Base-by-base conservation (phyloP, 2,329 filamentous ascomycete species). In the Penicillium paneum region DNA sequence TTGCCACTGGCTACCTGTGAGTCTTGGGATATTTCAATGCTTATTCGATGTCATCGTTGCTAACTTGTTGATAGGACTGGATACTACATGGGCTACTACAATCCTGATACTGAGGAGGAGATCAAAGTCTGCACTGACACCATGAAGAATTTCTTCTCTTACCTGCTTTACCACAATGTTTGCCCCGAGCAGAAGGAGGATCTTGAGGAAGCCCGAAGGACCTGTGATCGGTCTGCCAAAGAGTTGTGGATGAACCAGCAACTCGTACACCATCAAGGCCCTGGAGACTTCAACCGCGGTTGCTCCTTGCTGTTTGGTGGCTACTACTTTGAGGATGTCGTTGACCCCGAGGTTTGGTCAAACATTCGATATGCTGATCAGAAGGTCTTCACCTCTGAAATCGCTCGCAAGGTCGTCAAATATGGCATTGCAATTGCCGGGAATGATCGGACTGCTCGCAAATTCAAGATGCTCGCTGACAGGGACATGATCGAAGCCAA, bases 61-160 rank as follows among this genome's bases (percentile, higher is more conserved):
- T 59, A 28, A 60, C 11, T 8, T 19, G 2, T 40, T 39, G 11
- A 43, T 48, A 83, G 83, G 42, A 84, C 84, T 13, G 78, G 78
- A 5, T 80, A 78, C 39, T 80, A 89, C 6, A 79, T 83, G 0
- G 75, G 75, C 26, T 75, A 83, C 35, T 82, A 83, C 35, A 78
- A 82, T 17, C 82, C 83, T 45, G 81, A 85, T 12, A 78, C 74
- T 5, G 68, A 78, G 15, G 68, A 74, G 0, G 73, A 80, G 12
- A 79, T 91, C 57, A 74, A 81, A n/a, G 72, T 80, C 7, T 85
- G 84, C 3, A 83, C 86, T 19, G 80, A 82, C 32, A 83, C 95
- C 0, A 79, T 97, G 38, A 83, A 84, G 56, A 96, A 94, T 67
- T 97, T 97, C 68, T 83, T 96, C 59, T 89, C 90, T 60, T 99